Conservation (phyloP, 2,329 filamentous ascomycete genomes). For the Trichoderma oligosporum region DNA sequence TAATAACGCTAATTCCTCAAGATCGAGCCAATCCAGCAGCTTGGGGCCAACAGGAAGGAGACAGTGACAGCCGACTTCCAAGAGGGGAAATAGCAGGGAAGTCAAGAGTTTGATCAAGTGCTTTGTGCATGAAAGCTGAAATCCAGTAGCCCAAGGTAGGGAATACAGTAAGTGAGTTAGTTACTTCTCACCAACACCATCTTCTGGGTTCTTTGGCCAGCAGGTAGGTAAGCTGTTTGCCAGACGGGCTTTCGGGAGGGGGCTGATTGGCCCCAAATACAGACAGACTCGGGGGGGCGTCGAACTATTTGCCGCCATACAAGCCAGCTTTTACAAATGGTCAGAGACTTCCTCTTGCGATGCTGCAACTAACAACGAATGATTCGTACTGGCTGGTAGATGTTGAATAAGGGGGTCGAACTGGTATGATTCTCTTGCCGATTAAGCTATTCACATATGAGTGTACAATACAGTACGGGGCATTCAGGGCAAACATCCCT, state of each 20-base stretch:
- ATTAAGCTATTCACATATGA: too few relatives aligned
- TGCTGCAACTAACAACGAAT: too few relatives aligned
- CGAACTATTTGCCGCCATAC: constrained; percentile 11
- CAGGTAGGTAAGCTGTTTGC: too few relatives aligned
- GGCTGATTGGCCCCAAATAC: not conserved
- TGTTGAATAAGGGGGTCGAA: too few relatives aligned
- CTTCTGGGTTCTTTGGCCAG: not conserved
- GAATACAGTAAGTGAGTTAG: too few relatives aligned
- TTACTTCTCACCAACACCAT: not conserved
- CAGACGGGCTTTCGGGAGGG: not conserved
- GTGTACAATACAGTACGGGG: too few relatives aligned
- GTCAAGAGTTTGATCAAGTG: not conserved
- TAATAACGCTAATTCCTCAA: not conserved
- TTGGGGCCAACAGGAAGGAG: constrained; percentile 16
- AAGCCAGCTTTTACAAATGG: not conserved
- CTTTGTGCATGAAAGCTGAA: not conserved
- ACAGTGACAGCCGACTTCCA: constrained; percentile 11
- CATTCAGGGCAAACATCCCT: not conserved
- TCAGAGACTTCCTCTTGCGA: not conserved
- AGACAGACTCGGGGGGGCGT: constrained; percentile 7
- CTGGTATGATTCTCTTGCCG: too few relatives aligned
- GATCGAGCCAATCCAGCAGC: constrained; percentile 10
- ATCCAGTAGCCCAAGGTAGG: not conserved
- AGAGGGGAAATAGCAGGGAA: not conserved
- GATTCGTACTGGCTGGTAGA: too few relatives aligned